Conservation (phyloP, 1,284 basidiomycete genomes). For the Melampsora larici-populina region DNA sequence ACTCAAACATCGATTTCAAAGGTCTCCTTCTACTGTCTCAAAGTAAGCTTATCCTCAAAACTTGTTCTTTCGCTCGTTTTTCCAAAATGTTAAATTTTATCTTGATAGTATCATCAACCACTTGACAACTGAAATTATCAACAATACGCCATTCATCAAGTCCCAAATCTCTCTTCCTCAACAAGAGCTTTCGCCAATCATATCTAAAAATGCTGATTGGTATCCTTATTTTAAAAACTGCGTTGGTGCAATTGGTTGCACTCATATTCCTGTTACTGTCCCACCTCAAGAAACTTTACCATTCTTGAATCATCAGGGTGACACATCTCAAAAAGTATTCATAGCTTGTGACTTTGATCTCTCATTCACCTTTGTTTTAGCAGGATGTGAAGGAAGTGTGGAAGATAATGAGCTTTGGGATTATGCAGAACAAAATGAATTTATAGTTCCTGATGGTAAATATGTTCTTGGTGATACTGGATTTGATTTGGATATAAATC, state of each 20-base stretch:
- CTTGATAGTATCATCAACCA: too few species aligned
- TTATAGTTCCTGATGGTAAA: neutral
- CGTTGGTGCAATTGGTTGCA: neutral
- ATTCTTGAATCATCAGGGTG: neutral
- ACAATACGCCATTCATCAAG: too few species aligned
- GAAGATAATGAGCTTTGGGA: neutral
- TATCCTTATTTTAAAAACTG: neutral
- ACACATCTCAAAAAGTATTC: neutral
- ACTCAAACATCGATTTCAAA: too few species aligned
- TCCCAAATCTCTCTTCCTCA: too few species aligned
- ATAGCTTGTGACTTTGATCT: neutral
- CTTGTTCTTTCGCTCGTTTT: too few species aligned
- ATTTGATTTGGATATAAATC: neutral
- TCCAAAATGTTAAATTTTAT: too few species aligned
- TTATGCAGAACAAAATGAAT: neutral
- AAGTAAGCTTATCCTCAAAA: too few species aligned
- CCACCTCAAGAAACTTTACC: neutral
- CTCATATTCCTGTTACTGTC: neutral
- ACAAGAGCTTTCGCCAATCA: too few species aligned
- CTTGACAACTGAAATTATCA: too few species aligned
- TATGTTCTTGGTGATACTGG: neutral
- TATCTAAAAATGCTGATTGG: too few species aligned
- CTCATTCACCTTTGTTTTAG: neutral
- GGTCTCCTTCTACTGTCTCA: too few species aligned
- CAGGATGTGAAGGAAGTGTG: constrained; percentile 8